Evolutionary conservation across 2,329 filamentous ascomycete genomes (phyloP), one percentile per base, ranked within the genome.

Genomic region (Xylaria sp.): DNA sequence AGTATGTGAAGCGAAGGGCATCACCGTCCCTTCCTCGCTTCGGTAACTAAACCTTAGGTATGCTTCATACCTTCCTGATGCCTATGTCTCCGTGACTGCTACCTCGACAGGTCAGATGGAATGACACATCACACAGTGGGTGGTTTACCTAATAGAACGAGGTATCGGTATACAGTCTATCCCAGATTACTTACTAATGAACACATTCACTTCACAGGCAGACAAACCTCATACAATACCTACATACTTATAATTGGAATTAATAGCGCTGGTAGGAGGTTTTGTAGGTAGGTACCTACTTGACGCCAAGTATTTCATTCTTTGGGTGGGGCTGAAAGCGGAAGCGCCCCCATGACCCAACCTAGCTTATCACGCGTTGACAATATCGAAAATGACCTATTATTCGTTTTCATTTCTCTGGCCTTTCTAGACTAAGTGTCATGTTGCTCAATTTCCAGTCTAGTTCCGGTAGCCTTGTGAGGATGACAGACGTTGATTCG

Each of bases 1-100:
- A 13, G 10, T 15, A 39, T 39, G 13, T 39, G 15, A 39, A 39
- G 4, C 7, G 23, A 41, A 18, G 28, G 28, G 9, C n/a, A 48
- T 46, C n/a, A 10, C 41, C 12, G 41, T 36, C 1, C 41, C 57
- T 59, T 59, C 57, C n/a, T 52, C 25, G 48, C 48, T 52, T 52
- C 46, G 45, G 18, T 32, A 18, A 32, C 13, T 2, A 52, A 52
- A n/a, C 23, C 23, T 15, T 15, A 15, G 30, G 30, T 8, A 4
- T 2, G 2, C 18, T 41, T 18, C 32, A 34, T 34, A 34, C 43
- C 43, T 46, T 23, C 45, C 23, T 20, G n/a, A n/a, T n/a, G n/a
- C 28, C 28, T n/a, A n/a, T n/a, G 28, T 34, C 43, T 48, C 45
- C 13, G 6, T 9, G 45, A 28, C 45, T 48, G 6, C 45, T 5